Evolutionary conservation across 164 flowering plant species (phyloP), one percentile per base, ranked within the genome.

Genomic region (Magnolia kwangsiensis): DNA sequence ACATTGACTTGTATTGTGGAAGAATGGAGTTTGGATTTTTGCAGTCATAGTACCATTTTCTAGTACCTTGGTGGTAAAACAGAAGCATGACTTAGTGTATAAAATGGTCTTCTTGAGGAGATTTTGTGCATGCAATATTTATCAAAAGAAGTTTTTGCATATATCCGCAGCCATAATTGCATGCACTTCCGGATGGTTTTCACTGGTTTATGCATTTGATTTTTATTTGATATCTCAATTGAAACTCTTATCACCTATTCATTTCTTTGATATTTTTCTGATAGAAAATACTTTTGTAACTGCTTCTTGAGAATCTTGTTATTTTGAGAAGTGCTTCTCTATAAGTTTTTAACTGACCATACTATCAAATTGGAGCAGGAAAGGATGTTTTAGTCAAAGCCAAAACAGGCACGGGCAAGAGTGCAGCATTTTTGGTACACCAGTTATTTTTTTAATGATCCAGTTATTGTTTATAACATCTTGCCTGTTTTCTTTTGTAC

Each of bases 371-470:
- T 55, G 61, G 61, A 55, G 77, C 89, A 96, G 99, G 98, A 49
- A 90, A 87, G 85, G 99, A 96, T 88, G 93, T 88, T 76, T 79
- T 93, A 69, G 96, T 92, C 73, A 96, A 94, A 84, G 92, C 98
- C 73, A 94, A 87, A 85, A 85, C 98, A 77, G 99, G 99, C 21
- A 90, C 98, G 0, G 98, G 99, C 4, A 94, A 94, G 85, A 96
- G 89, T 83, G 86, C 84, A 69, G 98, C 98, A 16, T 96, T 90
- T 89, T 81, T 94, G 99, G 99, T 96, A 92, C 67, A 73, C 73
- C 31, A 71, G 16, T 63, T 75, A 21, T n/a, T 49, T 74, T 64
- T 72, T 75, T 55, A 55, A 8, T 51, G 63, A 67, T 50, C 29
- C 50, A 72, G 13, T 49, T 49, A 7, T 72, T 73, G 8, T 51